Percentiles rank a stretch among this genome's conserved stretches.
These are phyloP conservation scores for Diaporthe vaccinii DNA, from an alignment of 2,329 filamentous ascomycete species.

Conservation along the genomic window DNA sequence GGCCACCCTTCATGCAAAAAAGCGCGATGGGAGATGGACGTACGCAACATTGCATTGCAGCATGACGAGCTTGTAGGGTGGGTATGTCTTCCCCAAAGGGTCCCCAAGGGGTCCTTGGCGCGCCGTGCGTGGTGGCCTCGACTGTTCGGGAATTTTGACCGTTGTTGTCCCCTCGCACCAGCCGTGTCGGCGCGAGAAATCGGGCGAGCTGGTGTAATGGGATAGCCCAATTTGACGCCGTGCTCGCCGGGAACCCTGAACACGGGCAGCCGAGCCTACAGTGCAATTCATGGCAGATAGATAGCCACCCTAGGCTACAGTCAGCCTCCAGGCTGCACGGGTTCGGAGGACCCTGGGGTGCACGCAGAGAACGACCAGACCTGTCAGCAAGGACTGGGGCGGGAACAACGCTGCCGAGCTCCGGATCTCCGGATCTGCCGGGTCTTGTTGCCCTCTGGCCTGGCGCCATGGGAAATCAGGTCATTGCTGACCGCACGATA, in stretches of 20 bases:
- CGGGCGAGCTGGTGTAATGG: not conserved
- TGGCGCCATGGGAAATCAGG: slow-evolving; percentile 31
- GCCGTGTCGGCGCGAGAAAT: slow-evolving; percentile 15
- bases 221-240: not conserved
- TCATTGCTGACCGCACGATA: slow-evolving; percentile 28
- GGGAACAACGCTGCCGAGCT: not conserved
- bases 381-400: slow-evolving; percentile 13
- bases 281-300: not conserved
- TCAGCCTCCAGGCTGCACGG: not conserved
- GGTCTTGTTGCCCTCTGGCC: not conserved
- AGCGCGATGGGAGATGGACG: not conserved
- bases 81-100: not conserved
- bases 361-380: not conserved
- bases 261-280: slow-evolving; percentile 4
- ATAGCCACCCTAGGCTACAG: not conserved
- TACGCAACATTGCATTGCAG: slow-evolving; percentile 32
- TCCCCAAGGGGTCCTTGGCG: not conserved
- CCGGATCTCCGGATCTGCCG: slow-evolving; percentile 32
- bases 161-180: not conserved
- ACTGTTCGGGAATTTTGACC: slow-evolving; percentile 20
- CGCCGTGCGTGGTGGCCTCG: not conserved
- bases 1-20: slow-evolving; percentile 13
- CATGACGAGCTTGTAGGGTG: slow-evolving; percentile 8
- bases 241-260: slow-evolving; percentile 11
- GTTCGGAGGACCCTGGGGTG: slow-evolving; percentile 12